Percentiles rank a stretch among this genome's conserved stretches.
Conservation (phyloP, 2,329 filamentous ascomycete genomes). For the Tolypocladium guangdongense region DNA sequence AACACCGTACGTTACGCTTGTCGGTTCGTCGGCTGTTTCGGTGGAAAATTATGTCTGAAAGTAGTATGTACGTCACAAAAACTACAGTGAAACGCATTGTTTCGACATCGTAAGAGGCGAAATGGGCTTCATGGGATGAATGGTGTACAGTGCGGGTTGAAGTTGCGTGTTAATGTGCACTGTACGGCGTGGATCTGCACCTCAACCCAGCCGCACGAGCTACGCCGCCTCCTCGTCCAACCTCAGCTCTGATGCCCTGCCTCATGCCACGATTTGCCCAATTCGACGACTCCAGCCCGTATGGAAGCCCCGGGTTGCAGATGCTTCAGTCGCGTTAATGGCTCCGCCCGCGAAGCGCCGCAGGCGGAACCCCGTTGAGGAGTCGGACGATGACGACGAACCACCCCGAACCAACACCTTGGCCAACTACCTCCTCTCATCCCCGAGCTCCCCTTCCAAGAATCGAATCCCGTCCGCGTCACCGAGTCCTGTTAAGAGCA, state of each 20-base stretch:
- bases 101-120: neutral
- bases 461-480: slow-evolving; percentile 21
- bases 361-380: slow-evolving; percentile 42
- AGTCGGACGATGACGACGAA: slow-evolving; percentile 40
- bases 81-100: no score
- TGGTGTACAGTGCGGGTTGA: neutral
- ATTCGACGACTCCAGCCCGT: slow-evolving; percentile 1
- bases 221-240: neutral
- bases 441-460: slow-evolving; percentile 31
- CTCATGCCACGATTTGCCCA: neutral
- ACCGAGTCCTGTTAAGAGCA: slow-evolving; percentile 29
- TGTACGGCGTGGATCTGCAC: neutral
- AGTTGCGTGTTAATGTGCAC: neutral
- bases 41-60: neutral
- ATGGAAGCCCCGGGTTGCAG: slow-evolving; percentile 13
- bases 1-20: neutral
- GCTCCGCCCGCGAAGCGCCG: slow-evolving; percentile 48
- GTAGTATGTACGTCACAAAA: neutral
- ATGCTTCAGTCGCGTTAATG: slow-evolving; percentile 32
- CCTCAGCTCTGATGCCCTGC: neutral
- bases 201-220: neutral
- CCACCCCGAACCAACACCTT: slow-evolving; percentile 33
- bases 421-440: slow-evolving; percentile 42
- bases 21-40: neutral
- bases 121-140: neutral